Evolutionary conservation across 192 early-diverging fungal species (phyloP).

Genomic region (Coemansia sp.): DNA sequence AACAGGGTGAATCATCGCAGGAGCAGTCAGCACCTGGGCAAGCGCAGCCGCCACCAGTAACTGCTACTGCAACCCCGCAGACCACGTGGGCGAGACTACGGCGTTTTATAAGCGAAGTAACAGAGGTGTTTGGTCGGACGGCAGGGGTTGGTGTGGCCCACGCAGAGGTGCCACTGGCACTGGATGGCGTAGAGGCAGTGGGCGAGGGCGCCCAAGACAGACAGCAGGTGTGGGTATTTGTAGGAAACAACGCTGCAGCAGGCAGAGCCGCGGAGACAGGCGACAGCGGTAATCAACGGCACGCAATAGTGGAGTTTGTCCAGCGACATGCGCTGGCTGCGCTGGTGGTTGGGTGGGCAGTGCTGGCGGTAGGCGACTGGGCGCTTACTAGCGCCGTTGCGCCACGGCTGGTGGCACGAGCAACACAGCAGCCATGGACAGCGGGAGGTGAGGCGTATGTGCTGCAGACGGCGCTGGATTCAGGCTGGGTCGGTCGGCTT

Average conservation of each 20-base stretch:
- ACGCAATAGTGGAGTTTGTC: conserved; percentile 12
- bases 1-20: background rate
- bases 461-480: conserved; percentile 8
- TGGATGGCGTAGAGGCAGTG: background rate
- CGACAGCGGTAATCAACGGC: background rate
- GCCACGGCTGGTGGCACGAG: conserved; percentile 22
- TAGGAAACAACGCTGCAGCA: conserved; percentile 1
- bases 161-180: background rate
- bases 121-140: conserved; percentile 35
- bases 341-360: conserved; percentile 26
- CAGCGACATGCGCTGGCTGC: conserved; percentile 22
- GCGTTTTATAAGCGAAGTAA: conserved; percentile 32
- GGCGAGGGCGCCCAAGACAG: background rate
- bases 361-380: conserved; percentile 33
- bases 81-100: conserved; percentile 37
- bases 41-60: conserved; percentile 1
- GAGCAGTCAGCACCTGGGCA: background rate
- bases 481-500: too few relatives aligned
- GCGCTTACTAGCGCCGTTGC: conserved; percentile 21
- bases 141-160: background rate
- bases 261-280: background rate
- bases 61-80: background rate
- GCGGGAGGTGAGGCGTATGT: conserved; percentile 18
- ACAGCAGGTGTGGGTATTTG: conserved; percentile 7
- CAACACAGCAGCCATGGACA: conserved; percentile 30